Base-by-base conservation (phyloP, 2,329 filamentous ascomycete species). In the Thielaviopsis punctulata region DNA sequence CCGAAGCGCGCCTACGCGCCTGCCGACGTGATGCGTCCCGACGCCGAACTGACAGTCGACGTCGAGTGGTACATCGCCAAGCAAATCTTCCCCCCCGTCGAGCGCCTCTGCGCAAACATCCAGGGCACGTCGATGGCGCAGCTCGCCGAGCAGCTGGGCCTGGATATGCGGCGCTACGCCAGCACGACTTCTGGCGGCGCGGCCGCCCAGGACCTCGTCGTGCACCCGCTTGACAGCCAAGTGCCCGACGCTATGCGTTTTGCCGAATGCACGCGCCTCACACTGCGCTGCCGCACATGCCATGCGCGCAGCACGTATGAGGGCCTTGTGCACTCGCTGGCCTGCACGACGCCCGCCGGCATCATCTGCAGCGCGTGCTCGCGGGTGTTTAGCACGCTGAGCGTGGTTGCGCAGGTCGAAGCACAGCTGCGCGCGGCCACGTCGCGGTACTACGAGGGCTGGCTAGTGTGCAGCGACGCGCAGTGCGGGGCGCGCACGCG, bases 1-100 rank as follows among this genome's bases (percentile, higher is more conserved):
- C 85, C 92, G 21, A 95, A 95, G 68, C 86, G 93, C 58, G 90
- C 92, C 3, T 90, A 86, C 64, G 82, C 84, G 4, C 82, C 86
- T 1, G 82, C 88, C 53, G 92, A 98, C 64, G 80, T 94, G 18
- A 70, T 86, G 55, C 93, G 92, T 62, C 63, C 78, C 15, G 84
- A 85, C 58, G 80, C 82, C 1, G 82, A 72, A 1, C 74, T 98
- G 6, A 76, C 82, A 54, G 86, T 89, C 2, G 92, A 98, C 62
- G 77, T 95, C n/a, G 92, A 98, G 63, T 96, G 89, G 77, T 98
- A 98, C 65, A 79, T 98, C 39, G 84, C 87, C 70, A 98, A 98
- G 71, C 92, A 98, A 66, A 95, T 98, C 55, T 87, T 98, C 68
- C 92, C 92, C 10, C 92, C 92, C 0, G 92, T 98, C 23, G 92